Percentiles rank a stretch among this genome's conserved stretches.
Conservation (phyloP, 805 yeast genomes). For the Starmera dryadoides region DNA sequence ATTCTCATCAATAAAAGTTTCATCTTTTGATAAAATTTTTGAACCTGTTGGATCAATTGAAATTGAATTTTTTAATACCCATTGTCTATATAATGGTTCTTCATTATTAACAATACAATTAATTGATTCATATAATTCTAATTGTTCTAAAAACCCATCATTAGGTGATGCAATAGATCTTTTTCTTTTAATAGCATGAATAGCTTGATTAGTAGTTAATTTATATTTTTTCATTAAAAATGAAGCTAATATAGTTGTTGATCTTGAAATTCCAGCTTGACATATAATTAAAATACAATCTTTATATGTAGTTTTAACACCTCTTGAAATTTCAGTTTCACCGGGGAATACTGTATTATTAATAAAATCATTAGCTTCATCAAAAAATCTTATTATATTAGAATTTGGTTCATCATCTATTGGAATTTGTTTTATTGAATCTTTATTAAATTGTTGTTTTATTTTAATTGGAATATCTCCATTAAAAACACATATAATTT, state of each 20-base stretch:
- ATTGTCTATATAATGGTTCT: constrained; percentile 33
- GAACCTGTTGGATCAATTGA: constrained; percentile 35
- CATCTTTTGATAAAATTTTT: constrained; percentile 20
- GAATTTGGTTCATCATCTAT: constrained; percentile 67
- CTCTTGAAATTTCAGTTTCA: constrained; percentile 19
- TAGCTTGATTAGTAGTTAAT: constrained; percentile 50
- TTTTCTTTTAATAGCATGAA: constrained; percentile 68
- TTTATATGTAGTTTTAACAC: constrained; percentile 26
- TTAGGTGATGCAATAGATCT: constrained; percentile 63
- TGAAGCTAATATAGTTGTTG: constrained; percentile 80
- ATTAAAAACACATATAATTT: constrained; percentile 58
- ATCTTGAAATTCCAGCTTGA: constrained; percentile 90
- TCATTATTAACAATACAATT: constrained; percentile 26
- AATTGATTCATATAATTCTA: constrained; percentile 49
- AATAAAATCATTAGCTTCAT: constrained; percentile 59
- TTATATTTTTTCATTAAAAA: constrained; percentile 78
- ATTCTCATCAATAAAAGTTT: constrained; percentile 22
- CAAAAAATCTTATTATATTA: constrained; percentile 57
- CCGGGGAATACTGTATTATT: constrained; percentile 50
- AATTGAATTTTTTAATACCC: constrained; percentile 30
- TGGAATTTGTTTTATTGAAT: constrained; percentile 49
- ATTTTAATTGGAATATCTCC: constrained; percentile 48
- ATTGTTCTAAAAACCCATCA: constrained; percentile 65
- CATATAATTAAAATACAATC: constrained; percentile 60
- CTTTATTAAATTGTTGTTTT: constrained; percentile 32